These are phyloP conservation scores for Globisporangium spinosum DNA, from an alignment of 352 stramenopile species.

Conservation along the genomic window DNA sequence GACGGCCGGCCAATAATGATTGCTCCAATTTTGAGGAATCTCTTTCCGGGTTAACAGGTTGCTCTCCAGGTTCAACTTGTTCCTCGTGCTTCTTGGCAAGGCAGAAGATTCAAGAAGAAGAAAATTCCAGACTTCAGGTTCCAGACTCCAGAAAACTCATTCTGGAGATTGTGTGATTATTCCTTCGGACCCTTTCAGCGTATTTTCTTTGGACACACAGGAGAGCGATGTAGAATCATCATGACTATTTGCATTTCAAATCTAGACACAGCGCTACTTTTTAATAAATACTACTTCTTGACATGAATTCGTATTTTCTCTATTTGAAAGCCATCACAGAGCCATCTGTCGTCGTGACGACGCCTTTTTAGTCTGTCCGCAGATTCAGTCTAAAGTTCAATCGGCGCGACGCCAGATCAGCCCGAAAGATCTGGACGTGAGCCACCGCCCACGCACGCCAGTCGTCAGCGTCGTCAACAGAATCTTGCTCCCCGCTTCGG, in stretches of 20 bases:
- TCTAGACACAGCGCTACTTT: neutral
- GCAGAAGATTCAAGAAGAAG: neutral
- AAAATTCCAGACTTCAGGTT: constrained; percentile 4
- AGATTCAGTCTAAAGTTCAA: neutral
- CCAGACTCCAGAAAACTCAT: neutral
- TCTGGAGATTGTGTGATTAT: neutral
- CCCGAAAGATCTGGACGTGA: too few relatives aligned
- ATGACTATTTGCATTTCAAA: neutral
- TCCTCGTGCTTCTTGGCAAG: neutral
- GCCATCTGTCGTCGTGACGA: neutral
- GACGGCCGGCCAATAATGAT: neutral
- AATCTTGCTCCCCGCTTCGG: neutral
- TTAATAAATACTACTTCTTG: too few relatives aligned
- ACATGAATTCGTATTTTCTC: neutral
- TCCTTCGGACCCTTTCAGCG: neutral
- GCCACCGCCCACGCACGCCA: neutral
- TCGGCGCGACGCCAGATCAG: neutral
- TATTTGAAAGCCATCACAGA: neutral
- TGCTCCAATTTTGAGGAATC: neutral
- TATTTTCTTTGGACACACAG: neutral
- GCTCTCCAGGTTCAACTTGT: neutral
- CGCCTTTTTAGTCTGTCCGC: neutral
- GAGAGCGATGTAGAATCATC: neutral
- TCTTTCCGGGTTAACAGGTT: neutral
- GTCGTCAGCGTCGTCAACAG: neutral